These are phyloP conservation scores for Pneumocystis carinii DNA, from an alignment of 1,139 yeast species.

Conservation along the genomic window DNA sequence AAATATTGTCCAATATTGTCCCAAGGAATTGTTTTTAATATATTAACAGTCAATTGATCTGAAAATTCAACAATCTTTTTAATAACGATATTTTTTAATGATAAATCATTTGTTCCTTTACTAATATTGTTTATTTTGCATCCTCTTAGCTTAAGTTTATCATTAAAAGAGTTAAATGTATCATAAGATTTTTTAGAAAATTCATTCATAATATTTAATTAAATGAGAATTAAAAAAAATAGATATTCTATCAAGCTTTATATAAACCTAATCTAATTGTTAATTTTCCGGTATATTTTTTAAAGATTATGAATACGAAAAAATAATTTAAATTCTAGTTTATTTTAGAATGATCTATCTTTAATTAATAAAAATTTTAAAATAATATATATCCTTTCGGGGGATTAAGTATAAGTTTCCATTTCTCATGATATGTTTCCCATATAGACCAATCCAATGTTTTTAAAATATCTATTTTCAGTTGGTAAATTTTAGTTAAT, in stretches of 20 bases:
- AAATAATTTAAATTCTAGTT: neutral
- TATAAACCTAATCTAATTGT: neutral
- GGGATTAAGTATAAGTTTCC: neutral
- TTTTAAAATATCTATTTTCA: neutral
- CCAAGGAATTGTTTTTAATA: neutral
- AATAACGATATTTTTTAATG: neutral
- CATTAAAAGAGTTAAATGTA: neutral
- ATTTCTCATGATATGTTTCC: neutral
- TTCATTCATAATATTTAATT: neutral
- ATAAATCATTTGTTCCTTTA: neutral
- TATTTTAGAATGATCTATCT: neutral
- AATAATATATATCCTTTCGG: neutral
- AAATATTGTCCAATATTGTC: neutral
- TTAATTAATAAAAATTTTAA: neutral
- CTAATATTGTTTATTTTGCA: neutral
- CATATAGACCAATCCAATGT: slow-evolving; percentile 5
- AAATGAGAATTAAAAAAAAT: neutral
- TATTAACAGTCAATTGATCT: neutral
- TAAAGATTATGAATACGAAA: neutral
- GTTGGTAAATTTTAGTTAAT: slow-evolving; percentile 1
- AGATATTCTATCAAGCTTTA: neutral
- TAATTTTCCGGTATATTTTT: no score
- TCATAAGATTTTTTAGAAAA: neutral
- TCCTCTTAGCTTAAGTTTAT: neutral
- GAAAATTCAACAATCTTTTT: neutral